Conservation (phyloP, 176 grass and related monocot genomes). For the Tillandsia fasciculata region DNA sequence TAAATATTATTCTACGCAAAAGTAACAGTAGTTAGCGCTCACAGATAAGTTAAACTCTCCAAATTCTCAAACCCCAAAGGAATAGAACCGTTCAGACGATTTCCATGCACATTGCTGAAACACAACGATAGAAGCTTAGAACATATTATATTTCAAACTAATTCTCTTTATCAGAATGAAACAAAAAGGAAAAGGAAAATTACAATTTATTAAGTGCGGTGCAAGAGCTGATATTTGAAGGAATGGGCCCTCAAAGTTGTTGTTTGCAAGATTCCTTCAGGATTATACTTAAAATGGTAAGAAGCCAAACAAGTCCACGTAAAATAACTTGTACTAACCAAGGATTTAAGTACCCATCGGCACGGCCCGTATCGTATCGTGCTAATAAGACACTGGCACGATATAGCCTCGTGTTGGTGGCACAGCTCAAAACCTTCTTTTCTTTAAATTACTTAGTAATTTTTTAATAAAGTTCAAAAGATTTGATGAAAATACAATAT, state of each 20-base stretch:
- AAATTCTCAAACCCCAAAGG: constrained; percentile 70
- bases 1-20: constrained; percentile 2
- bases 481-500: too few relatives aligned
- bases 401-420: too few relatives aligned
- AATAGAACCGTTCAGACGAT: constrained; percentile 80
- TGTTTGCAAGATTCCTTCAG: constrained; percentile 86
- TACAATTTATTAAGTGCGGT: constrained; percentile 98
- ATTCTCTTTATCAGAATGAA: background rate
- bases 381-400: too few relatives aligned
- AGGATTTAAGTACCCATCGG: too few relatives aligned
- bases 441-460: too few relatives aligned
- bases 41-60: constrained; percentile 88
- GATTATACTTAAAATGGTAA: constrained; percentile 3
- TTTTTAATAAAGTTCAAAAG: too few relatives aligned
- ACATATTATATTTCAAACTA: constrained; percentile 16
- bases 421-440: too few relatives aligned
- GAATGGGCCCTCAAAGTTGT: constrained; percentile 86
- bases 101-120: constrained; percentile 86
- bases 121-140: constrained; percentile 3
- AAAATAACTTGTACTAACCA: background rate
- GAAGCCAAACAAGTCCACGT: background rate
- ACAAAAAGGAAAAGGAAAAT: constrained; percentile 19
- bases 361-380: too few relatives aligned
- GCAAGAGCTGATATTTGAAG: constrained; percentile 79
- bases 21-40: constrained; percentile 20